A percentile compares a stretch with the other conserved stretches of the same genome.
Evolutionary conservation across 805 yeast species (phyloP).

Genomic region (Lachancea thermotolerans): DNA sequence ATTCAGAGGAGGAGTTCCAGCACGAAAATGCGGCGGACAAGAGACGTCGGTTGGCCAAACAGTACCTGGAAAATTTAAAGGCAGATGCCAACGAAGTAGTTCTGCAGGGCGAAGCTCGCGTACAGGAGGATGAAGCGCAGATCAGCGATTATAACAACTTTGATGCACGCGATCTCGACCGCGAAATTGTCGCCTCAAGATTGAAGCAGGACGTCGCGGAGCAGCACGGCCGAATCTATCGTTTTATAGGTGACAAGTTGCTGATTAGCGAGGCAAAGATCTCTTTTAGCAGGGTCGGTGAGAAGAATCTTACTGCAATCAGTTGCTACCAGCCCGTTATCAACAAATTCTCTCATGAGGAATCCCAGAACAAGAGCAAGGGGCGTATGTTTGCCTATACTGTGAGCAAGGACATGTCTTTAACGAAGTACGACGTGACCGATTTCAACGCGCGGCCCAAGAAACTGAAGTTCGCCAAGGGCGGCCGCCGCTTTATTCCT

Average conservation of each 20-base stretch:
- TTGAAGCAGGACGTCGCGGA: conserved; percentile 86
- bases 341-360: conserved; percentile 25
- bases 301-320: conserved; percentile 45
- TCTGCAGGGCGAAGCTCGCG: conserved; percentile 12
- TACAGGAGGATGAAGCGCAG: conserved; percentile 12
- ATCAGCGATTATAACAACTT: conserved; percentile 44
- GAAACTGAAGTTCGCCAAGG: conserved; percentile 57
- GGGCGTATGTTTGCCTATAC: conserved; percentile 61
- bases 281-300: conserved; percentile 51
- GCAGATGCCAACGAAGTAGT: conserved; percentile 41
- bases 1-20: conserved; percentile 66
- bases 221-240: conserved; percentile 74
- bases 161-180: conserved; percentile 87
- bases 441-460: conserved; percentile 52
- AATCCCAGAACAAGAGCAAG: conserved; percentile 37
- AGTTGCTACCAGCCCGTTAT: conserved; percentile 33
- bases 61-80: conserved; percentile 75
- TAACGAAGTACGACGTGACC: conserved; percentile 73
- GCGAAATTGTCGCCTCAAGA: conserved; percentile 75
- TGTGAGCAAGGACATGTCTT: conserved; percentile 71
- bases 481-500: conserved; percentile 44
- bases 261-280: conserved; percentile 36
- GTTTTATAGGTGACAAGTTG: conserved; percentile 51
- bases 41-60: conserved; percentile 89
- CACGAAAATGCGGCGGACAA: conserved; percentile 86